Evolutionary conservation across 176 grass and related monocot genomes (phyloP).

Genomic region (Tuctoria greenei): DNA sequence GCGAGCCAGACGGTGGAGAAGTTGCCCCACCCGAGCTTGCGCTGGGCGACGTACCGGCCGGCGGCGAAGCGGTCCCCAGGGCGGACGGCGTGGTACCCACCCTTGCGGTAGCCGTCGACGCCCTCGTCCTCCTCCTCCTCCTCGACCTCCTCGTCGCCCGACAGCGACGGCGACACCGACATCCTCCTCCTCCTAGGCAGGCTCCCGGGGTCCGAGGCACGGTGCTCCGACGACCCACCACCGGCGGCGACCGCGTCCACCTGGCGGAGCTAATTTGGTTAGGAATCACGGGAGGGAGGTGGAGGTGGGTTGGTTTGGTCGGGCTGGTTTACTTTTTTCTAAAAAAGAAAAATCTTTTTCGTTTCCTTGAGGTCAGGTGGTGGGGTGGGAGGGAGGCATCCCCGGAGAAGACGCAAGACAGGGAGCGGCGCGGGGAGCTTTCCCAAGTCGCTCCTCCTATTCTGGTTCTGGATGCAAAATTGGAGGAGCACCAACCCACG

Average conservation of each 20-base stretch:
- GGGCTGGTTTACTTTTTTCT: slow-evolving; percentile 28
- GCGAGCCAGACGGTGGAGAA: slow-evolving; percentile 99
- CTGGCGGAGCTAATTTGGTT: slow-evolving; percentile 20
- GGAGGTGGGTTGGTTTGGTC: slow-evolving; percentile 41
- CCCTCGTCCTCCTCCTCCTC: slow-evolving; percentile 89
- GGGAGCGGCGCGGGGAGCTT: slow-evolving; percentile 32
- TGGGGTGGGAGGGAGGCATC: neutral
- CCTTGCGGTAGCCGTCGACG: slow-evolving; percentile 89
- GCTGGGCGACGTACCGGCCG: slow-evolving; percentile 79
- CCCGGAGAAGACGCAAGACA: neutral
- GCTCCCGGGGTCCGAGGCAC: neutral
- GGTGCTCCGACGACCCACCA: slow-evolving; percentile 26
- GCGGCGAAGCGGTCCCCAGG: slow-evolving; percentile 75
- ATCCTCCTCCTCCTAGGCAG: neutral
- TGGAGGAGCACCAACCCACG: neutral
- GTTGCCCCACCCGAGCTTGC: slow-evolving; percentile 95
- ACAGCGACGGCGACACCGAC: slow-evolving; percentile 66
- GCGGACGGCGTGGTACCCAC: slow-evolving; percentile 86
- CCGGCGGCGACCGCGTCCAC: slow-evolving; percentile 18
- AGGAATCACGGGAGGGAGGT: slow-evolving; percentile 28
- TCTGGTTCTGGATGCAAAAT: slow-evolving; percentile 29
- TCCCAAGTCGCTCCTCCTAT: slow-evolving; percentile 41
- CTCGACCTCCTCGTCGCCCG: slow-evolving; percentile 51
- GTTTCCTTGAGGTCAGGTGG: neutral
- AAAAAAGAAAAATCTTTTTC: neutral